Evolutionary conservation across 139 green algal species (phyloP), one percentile per base, ranked within the genome.

Genomic region (Zygnema cylindricum): DNA sequence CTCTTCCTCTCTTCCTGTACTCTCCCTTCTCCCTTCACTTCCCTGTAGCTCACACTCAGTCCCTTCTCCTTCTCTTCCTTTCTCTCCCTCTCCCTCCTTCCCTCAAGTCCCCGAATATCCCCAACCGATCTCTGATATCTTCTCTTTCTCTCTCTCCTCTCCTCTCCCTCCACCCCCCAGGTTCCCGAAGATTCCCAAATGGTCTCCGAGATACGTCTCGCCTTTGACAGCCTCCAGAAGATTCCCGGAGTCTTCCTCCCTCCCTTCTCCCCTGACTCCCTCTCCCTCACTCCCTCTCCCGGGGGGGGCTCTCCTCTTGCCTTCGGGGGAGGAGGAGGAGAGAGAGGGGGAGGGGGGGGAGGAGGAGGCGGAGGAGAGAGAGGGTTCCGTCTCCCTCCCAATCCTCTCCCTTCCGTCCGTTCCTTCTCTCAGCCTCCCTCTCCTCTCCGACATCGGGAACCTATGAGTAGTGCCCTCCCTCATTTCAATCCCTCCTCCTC

Each of bases 221-320:
- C 39, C 2, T 87, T 87, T 32, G 43, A 87, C 25, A 25, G 35
- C n/a, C 81, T 87, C 39, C 81, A 87, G 81, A 87, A 78, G 49
- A 35, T 87, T 40, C 81, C 81, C 38, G 81, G 81, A 25, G 81
- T 87, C 81, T 87, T 87, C 49, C 81, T 87, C 42, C 81, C 81
- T 21, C 49, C 76, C 43, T 87, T 87, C 81, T 41, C 30, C 2
- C 81, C 81, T 69, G 81, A 87, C 76, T 33, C 32, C 32, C 43
- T 83, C 76, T 55, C 76, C 16, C 76, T 3, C 49, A 33, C 76
- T 55, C 76, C 32, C 49, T 55, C 33, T 36, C 76, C 3, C 76
- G 16, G n/a, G n/a, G n/a, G n/a, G n/a, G n/a, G n/a, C n/a, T n/a
- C n/a, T n/a, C n/a, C n/a, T n/a, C n/a, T n/a, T n/a, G n/a, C n/a